Conservation (phyloP, 257 asterid species). For the Nicotiana knightiana region DNA sequence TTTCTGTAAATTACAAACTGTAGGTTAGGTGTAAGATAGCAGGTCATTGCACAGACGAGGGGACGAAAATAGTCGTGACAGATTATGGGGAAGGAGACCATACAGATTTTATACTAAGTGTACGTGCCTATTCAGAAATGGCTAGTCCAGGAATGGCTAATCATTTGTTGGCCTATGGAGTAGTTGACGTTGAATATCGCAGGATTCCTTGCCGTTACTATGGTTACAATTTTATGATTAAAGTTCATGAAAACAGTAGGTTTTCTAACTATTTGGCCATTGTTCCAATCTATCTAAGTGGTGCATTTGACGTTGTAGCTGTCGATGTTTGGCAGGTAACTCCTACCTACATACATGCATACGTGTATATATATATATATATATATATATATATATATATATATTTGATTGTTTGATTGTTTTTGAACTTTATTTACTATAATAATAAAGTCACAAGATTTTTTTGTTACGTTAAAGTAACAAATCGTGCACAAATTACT, state of each 20-base stretch:
- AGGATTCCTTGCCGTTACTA: slow-evolving; percentile 42
- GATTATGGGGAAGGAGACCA: slow-evolving; percentile 60
- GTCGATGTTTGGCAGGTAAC: slow-evolving; percentile 59
- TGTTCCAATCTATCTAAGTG: slow-evolving; percentile 46
- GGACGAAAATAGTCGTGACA: slow-evolving; percentile 53
- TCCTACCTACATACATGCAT: no score
- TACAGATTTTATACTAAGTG: slow-evolving; percentile 63
- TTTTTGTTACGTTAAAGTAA: no score
- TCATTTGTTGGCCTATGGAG: slow-evolving; percentile 47
- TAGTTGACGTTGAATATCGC: slow-evolving; percentile 48
- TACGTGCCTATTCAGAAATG: slow-evolving; percentile 46
- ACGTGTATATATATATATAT: no score
- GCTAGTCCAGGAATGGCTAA: slow-evolving; percentile 47
- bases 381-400: no score
- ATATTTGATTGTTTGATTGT: no score
- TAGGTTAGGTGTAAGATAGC: slow-evolving; percentile 68
- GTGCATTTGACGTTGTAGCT: slow-evolving; percentile 37
- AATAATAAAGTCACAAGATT: no score
- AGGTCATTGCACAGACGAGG: slow-evolving; percentile 52
- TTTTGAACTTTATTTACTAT: no score
- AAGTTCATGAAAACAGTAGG: slow-evolving; percentile 50
- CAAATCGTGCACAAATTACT: no score
- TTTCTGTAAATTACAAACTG: background rate
- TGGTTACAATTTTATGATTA: slow-evolving; percentile 34
- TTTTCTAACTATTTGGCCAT: slow-evolving; percentile 54